Evolutionary conservation across 352 stramenopile species (phyloP), one percentile per base, ranked within the genome.

Genomic region (Globisporangium cylindrosporum): DNA sequence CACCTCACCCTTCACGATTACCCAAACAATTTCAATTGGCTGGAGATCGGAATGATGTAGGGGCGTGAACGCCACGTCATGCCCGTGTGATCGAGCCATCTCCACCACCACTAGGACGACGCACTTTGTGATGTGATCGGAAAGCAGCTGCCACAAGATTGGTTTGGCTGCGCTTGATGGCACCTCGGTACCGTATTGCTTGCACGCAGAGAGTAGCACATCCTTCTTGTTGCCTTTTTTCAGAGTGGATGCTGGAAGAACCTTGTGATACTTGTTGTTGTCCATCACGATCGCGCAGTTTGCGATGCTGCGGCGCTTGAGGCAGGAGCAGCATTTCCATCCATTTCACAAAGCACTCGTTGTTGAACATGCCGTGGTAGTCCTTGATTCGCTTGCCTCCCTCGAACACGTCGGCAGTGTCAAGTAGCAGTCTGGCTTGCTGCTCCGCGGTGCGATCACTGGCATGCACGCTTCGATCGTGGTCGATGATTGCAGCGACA

Each of bases 321-420:
- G 25, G 9, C 25, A n/a, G 10, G 15, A 64, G 46, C 2, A 73
- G 27, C 1, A 20, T 59, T 7, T 22, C 12, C 58, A 70, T 66
- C 70, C 71, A 76, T 2, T 41, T 24, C 18, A 65, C 51, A 20
- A 66, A 71, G 27, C 73, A 73, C 12, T 29, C 55, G 38, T 67
- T 25, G 20, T 58, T 57, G 38, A 77, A 77, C 68, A 77, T 74
- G 0, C 64, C 68, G 29, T 77, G 67, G 34, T 70, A 75, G 67
- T 77, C 71, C 34, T 67, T 71, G 3, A 64, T 59, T 15, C 67
- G 63, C 38, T 77, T 73, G 14, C 71, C 53, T n/a, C 71, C 71
- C 12, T 72, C 25, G 29, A 76, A 73, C 1, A 74, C 62, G 12
- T 73, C 59, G 57, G 73, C 27, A 89, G 84, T 81, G 73, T 92